Evolutionary conservation across 208 protist genomes (phyloP), one percentile per base, ranked within the genome.

Genomic region (Leishmania mexicana): DNA sequence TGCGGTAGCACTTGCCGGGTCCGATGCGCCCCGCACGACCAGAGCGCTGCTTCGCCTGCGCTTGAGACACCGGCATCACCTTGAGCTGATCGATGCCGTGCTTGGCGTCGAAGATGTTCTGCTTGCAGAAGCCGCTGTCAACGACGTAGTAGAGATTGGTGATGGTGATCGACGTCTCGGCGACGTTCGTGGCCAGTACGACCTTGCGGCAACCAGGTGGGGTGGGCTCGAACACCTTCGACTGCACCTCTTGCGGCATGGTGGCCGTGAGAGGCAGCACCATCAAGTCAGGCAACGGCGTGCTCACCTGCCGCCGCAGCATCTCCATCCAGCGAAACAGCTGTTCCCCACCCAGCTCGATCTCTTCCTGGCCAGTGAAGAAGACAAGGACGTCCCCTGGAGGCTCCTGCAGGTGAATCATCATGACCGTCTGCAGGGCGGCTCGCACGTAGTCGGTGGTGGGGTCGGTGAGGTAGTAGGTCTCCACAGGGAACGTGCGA

Each of bases 121-220:
- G 99, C 91, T 99, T 99, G 80, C 96, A 98, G 85, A 98, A 99
- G 19, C 99, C 99, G 75, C 98, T 99, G 92, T 99, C 99, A 47
- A 99, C 89, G 42, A 99, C 99, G 91, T 99, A 99, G 90, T 97
- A 99, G 75, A 99, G 97, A 78, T 99, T 99, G 80, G 99, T 98
- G 80, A 99, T 99, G 10, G 99, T 99, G 75, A 99, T 97, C 38
- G 99, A 99, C 28, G 99, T 99, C 89, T 99, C 99, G 19, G 99
- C 99, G 81, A 99, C 99, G 90, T 99, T 99, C 49, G 99, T 99
- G 58, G 99, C 98, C n/a, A 99, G 93, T 68, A 99, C 97, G 35
- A 99, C 93, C 89, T 99, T 99, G 65, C 99, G 89, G 53, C 84
- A 89, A 17, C 96, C 95, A 1, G 91, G 88, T 51, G 96, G 96